phyloP scores from a whole-genome alignment of 805 yeast species.

The Limtongia smithiae region DNA sequence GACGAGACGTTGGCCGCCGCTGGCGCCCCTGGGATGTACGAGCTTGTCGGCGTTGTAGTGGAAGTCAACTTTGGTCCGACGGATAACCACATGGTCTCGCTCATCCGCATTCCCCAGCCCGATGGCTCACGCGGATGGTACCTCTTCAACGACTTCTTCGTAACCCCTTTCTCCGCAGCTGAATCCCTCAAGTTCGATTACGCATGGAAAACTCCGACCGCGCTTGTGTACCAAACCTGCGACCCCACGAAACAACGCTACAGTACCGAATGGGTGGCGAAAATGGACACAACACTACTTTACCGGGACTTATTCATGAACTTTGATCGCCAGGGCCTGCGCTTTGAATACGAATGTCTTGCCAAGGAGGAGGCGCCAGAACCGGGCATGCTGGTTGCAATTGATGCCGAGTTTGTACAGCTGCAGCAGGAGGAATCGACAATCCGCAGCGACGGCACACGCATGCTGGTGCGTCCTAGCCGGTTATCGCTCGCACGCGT shows the following conservation, averaged over 20 bases:
- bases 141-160: conserved; percentile 87
- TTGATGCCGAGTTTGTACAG: conserved; percentile 95
- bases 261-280: conserved; percentile 47
- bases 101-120: conserved; percentile 30
- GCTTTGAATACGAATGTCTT: conserved; percentile 64
- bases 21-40: conserved; percentile 28
- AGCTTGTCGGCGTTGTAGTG: conserved; percentile 38
- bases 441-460: conserved; percentile 66
- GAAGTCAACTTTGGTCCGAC: conserved; percentile 35
- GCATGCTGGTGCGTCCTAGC: conserved; percentile 68
- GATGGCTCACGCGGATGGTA: conserved; percentile 53
- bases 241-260: conserved; percentile 36
- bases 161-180: conserved; percentile 63
- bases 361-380: conserved; percentile 67
- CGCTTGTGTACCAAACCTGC: conserved; percentile 59
- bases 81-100: conserved; percentile 39
- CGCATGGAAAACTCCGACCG: conserved; percentile 82
- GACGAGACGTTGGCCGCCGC: not conserved
- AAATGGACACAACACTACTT: conserved; percentile 60
- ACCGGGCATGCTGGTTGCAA: conserved; percentile 76
- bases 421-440: conserved; percentile 76
- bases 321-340: conserved; percentile 50
- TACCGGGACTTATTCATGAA: conserved; percentile 52
- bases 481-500: conserved; percentile 79
- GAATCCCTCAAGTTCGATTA: conserved; percentile 72